These are phyloP conservation scores for Lepiota brunneoincarnata DNA, from an alignment of 768 basidiomycete species.

Conservation along the genomic window DNA sequence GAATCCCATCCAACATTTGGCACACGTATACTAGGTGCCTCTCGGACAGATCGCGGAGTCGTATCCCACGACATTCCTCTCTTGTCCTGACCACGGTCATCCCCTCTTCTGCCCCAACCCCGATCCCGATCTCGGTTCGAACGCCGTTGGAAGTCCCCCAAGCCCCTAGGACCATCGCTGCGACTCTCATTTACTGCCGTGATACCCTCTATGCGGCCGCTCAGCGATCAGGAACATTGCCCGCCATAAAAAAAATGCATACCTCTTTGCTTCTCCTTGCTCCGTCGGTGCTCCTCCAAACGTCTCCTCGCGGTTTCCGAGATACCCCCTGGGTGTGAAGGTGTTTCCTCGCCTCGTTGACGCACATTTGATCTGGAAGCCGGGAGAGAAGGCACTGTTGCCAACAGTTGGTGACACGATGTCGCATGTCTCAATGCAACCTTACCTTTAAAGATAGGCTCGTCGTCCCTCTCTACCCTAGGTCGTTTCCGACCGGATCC, in stretches of 20 bases:
- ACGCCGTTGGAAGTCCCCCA: slow-evolving; percentile 93
- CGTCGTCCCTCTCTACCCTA: slow-evolving; percentile 58
- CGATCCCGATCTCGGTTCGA: slow-evolving; percentile 70
- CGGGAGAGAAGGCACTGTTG: slow-evolving; percentile 79
- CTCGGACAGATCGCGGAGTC: slow-evolving; percentile 62
- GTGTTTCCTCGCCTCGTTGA: slow-evolving; percentile 85
- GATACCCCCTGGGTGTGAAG: slow-evolving; percentile 89
- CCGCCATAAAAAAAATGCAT: slow-evolving; percentile 7
- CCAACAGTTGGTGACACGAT: slow-evolving; percentile 11
- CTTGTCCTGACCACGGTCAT: slow-evolving; percentile 27
- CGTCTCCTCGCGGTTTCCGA: slow-evolving; percentile 68
- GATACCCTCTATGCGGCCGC: slow-evolving; percentile 60
- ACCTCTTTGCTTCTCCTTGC: slow-evolving; percentile 71
- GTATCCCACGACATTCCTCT: slow-evolving; percentile 46
- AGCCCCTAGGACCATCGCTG: slow-evolving; percentile 64
- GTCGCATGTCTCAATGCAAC: background rate
- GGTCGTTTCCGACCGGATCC: slow-evolving; percentile 57
- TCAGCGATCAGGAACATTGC: background rate
- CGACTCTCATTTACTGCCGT: slow-evolving; percentile 53
- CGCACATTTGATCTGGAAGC: slow-evolving; percentile 55
- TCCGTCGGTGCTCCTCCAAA: slow-evolving; percentile 75
- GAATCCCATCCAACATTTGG: slow-evolving; percentile 95
- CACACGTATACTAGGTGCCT: slow-evolving; percentile 82
- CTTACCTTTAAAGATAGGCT: slow-evolving; percentile 85
- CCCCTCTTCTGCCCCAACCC: slow-evolving; percentile 44